Evolutionary conservation across 345 rosid genomes (phyloP), one percentile per base, ranked within the genome.

Genomic region (Cardamine chenopodiifolia): DNA sequence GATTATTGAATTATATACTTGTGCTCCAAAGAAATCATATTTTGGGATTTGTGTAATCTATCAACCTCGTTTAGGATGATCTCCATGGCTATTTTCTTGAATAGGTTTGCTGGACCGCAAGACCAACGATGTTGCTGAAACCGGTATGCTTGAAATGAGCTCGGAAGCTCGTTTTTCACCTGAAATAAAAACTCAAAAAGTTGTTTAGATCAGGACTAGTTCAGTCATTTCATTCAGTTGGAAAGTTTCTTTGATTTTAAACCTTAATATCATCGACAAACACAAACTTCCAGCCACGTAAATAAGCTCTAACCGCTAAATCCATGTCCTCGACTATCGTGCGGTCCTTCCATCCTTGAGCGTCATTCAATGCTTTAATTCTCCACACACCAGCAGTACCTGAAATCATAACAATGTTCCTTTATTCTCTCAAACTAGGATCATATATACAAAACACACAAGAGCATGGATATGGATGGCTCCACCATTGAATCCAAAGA

Each of bases 351-450:
- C 98, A 93, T 19, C 98, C 98, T 37, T 93, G 96, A 0, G 98
- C 93, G 17, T 89, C 91, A 39, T 81, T 82, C 26, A 93, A 66
- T 35, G 93, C 97, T 1, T 88, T 70, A 15, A 93, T 85, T 80
- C 96, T 91, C 98, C 98, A 93, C 3, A 93, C 89, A 31, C 97
- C 98, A 20, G 98, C 98, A 0, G 98, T 93, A 2, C 98, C 98
- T 93, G 75, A 70, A 78, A 6, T 18, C 22, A 45, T n/a, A 74
- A 45, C 20, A 45, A 18, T 19, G 4, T 68, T 49, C 1, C 42
- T 40, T 12, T 40, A 12, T 29, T 29, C 5, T 39, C 40, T 25
- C 22, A 22, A 35, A 13, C 1, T 1, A 14, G 0, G 47, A 54
- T 25, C 65, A 44, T 2, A 31, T 39, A 4, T 39, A 20, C 8